A percentile compares a stretch with the other conserved stretches of the same genome.
Conservation (phyloP, 495 filamentous ascomycete genomes). For the Pseudoneurospora amorphoporcata region DNA sequence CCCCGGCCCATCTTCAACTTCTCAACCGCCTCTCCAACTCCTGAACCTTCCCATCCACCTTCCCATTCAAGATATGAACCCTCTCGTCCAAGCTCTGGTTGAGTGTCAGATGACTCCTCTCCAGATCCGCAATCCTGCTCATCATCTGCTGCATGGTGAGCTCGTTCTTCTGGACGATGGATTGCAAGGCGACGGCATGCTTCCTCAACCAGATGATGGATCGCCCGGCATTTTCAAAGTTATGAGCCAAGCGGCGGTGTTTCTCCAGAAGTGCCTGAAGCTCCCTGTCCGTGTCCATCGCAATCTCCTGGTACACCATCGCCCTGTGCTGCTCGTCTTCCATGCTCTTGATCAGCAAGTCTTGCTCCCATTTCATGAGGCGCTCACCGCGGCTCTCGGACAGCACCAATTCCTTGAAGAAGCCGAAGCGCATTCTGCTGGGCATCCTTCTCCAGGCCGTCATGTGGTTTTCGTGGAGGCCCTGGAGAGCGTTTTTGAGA, state of each 20-base stretch:
- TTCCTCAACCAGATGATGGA: background rate
- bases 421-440: background rate
- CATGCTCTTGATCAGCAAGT: background rate
- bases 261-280: background rate
- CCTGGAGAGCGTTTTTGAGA: background rate
- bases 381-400: background rate
- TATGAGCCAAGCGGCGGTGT: background rate
- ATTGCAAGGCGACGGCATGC: background rate
- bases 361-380: background rate
- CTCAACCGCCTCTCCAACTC: background rate
- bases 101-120: background rate
- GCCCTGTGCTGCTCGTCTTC: background rate
- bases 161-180: background rate
- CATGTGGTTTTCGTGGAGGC: background rate
- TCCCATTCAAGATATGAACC: background rate
- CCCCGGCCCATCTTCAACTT: background rate
- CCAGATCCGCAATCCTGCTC: background rate
- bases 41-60: background rate
- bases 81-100: background rate
- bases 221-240: too few relatives aligned
- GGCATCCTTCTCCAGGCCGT: background rate
- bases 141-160: background rate
- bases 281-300: background rate
- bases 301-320: background rate
- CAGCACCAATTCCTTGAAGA: background rate